A percentile compares a stretch with the other conserved stretches of the same genome.
phyloP scores from a whole-genome alignment of 768 basidiomycete genomes.

The Tulasnella sp. region DNA sequence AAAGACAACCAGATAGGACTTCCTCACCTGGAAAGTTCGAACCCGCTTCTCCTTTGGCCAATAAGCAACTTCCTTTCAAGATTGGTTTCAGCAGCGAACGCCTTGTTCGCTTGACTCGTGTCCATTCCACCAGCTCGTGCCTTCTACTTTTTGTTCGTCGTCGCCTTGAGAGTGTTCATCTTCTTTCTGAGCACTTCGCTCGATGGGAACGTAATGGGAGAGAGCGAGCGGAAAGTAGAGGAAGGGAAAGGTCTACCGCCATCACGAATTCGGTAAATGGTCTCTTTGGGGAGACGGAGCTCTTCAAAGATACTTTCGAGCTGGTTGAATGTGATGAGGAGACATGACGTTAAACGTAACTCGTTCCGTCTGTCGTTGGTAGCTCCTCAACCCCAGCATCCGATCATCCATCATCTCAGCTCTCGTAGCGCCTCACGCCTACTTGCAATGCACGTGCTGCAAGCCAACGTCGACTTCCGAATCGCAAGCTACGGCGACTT shows the following conservation, averaged over 20 bases:
- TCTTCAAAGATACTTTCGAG: background rate
- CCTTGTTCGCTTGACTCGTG: background rate
- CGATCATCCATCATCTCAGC: conserved; percentile 6
- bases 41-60: background rate
- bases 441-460: conserved; percentile 14
- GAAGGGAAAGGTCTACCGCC: background rate
- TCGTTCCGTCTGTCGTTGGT: background rate
- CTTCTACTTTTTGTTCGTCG: background rate
- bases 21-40: background rate
- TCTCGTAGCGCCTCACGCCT: background rate
- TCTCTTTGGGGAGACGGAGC: background rate
- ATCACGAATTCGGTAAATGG: background rate
- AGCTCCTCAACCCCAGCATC: conserved; percentile 11
- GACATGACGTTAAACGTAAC: conserved; percentile 32
- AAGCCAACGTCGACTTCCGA: background rate
- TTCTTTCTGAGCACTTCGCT: background rate
- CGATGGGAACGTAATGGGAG: background rate
- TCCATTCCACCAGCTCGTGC: background rate
- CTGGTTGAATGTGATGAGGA: background rate
- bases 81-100: background rate
- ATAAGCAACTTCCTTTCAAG: background rate
- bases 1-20: background rate
- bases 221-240: background rate
- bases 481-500: background rate
- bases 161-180: background rate